These are phyloP conservation scores for Ogataea trehalophila DNA, from an alignment of 805 yeast species.

Conservation along the genomic window DNA sequence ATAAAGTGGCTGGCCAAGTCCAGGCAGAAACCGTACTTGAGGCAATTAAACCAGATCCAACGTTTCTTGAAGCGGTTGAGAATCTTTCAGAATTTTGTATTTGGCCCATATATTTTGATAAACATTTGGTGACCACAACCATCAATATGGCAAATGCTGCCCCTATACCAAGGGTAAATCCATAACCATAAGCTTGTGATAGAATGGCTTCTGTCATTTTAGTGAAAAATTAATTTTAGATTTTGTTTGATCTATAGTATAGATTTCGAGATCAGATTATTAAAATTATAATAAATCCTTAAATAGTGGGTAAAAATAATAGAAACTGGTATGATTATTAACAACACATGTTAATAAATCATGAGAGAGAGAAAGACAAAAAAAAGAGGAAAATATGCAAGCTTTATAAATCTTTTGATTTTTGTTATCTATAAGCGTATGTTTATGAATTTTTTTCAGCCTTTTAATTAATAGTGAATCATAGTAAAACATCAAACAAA, in stretches of 20 bases:
- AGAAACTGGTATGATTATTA: no score
- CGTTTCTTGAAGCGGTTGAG: slow-evolving; percentile 37
- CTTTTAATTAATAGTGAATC: no score
- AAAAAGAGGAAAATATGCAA: background rate
- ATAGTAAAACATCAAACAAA: no score
- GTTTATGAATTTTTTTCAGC: no score
- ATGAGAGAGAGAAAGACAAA: background rate
- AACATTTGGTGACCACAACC: slow-evolving; percentile 33
- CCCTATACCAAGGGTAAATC: slow-evolving; percentile 38
- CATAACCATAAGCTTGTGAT: slow-evolving; percentile 36
- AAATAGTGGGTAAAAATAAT: no score
- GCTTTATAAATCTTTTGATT: no score
- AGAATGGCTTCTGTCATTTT: slow-evolving; percentile 21
- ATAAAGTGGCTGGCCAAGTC: slow-evolving; percentile 43
- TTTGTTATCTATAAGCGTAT: no score
- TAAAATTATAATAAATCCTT: no score
- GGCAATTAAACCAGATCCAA: slow-evolving; percentile 38
- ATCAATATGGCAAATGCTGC: slow-evolving; percentile 42
- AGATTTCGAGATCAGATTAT: background rate
- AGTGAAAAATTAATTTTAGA: slow-evolving; percentile 6
- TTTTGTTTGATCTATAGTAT: background rate
- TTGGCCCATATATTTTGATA: slow-evolving; percentile 34
- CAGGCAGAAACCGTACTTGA: slow-evolving; percentile 43
- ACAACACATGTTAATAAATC: no score
- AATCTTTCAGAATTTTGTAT: slow-evolving; percentile 38